These are phyloP conservation scores for Podospora australis DNA, from an alignment of 495 filamentous ascomycete genomes.

Conservation along the genomic window DNA sequence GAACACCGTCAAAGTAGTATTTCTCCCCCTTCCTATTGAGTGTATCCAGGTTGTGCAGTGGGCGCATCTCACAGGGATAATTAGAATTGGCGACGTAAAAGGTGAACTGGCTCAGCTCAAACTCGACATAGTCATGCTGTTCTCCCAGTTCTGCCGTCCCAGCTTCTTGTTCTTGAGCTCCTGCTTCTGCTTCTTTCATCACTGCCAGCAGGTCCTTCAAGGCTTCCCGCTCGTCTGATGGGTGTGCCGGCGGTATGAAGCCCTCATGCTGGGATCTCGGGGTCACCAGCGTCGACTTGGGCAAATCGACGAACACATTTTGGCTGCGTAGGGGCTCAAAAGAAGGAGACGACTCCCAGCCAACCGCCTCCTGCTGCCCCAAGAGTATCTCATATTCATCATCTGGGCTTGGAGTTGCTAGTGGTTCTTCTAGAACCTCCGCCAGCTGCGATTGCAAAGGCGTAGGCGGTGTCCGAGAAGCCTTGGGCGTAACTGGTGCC, in stretches of 20 bases:
- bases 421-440: no score
- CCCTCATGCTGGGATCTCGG: conserved; percentile 17
- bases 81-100: conserved; percentile 37
- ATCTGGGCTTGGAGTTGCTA: no score
- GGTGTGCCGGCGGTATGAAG: conserved; percentile 12
- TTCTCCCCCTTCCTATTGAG: conserved; percentile 26
- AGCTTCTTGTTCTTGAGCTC: not conserved
- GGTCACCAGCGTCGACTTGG: conserved; percentile 16
- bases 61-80: conserved; percentile 42
- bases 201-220: conserved; percentile 20
- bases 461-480: no score
- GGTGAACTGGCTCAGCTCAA: conserved; percentile 45
- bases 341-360: not conserved
- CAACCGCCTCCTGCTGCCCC: not conserved
- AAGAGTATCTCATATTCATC: no score
- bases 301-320: conserved; percentile 16
- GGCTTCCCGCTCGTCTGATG: conserved; percentile 22
- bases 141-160: not conserved
- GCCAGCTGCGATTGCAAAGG: no score
- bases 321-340: conserved; percentile 4
- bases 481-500: no score
- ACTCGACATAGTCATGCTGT: conserved; percentile 31
- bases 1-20: conserved; percentile 54
- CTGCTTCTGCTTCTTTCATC: no score
- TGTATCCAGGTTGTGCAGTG: conserved; percentile 46